Evolutionary conservation across 768 basidiomycete genomes (phyloP).

Genomic region (Hericium coralloides): DNA sequence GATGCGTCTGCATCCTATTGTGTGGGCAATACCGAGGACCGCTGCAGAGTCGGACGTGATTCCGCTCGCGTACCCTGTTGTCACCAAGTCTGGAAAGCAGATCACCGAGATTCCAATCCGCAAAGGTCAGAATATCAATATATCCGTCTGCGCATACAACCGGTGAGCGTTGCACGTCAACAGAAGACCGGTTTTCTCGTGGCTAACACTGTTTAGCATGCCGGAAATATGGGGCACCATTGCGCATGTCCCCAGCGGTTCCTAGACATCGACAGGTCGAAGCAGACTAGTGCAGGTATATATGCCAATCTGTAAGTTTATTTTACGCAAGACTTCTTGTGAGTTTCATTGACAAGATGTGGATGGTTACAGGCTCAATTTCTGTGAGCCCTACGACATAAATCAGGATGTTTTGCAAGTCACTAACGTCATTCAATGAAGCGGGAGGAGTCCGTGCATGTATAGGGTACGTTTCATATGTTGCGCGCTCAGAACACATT

Average conservation of each 20-base stretch:
- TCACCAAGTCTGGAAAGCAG: constrained; percentile 5
- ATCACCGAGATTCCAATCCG: constrained; percentile 7
- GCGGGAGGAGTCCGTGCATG: constrained; percentile 7
- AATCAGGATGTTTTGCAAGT: not conserved
- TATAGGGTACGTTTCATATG: not conserved
- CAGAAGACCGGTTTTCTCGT: not conserved
- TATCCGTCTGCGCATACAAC: constrained; percentile 5
- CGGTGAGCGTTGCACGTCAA: not conserved
- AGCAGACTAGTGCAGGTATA: not conserved
- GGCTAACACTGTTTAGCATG: constrained; percentile 1
- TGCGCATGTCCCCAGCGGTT: constrained; percentile 6
- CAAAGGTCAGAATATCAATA: constrained; percentile 5
- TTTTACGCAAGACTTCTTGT: not conserved
- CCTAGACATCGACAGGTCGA: not conserved
- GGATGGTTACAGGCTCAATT: constrained; percentile 1
- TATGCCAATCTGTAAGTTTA: constrained; percentile 11
- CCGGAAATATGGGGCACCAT: constrained; percentile 9
- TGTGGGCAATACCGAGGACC: constrained; percentile 1
- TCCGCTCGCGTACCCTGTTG: constrained; percentile 9
- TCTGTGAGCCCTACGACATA: not conserved
- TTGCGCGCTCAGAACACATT: not conserved
- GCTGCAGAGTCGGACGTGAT: constrained; percentile 11
- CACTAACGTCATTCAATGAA: not conserved
- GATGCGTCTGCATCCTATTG: constrained; percentile 12
- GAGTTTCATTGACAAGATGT: not conserved